Evolutionary conservation across 2,329 filamentous ascomycete genomes (phyloP).

Genomic region (Pseudogymnoascus pannorum): DNA sequence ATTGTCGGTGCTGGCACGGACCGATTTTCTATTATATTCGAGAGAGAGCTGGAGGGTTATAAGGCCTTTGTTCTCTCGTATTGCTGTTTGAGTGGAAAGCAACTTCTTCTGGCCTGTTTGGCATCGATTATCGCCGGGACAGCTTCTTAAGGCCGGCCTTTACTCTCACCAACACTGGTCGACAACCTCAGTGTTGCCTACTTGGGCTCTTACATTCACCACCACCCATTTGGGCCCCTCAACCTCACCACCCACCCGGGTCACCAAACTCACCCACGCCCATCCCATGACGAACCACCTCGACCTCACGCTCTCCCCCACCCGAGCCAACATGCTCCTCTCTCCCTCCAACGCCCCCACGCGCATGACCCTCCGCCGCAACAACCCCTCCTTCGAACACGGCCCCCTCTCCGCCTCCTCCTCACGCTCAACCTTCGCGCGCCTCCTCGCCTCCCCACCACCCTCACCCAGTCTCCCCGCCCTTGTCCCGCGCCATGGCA

Average conservation of each 20-base stretch:
- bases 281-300: constrained; percentile 26
- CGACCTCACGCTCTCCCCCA: constrained; percentile 31
- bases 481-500: constrained; percentile 57
- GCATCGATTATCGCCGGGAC: neutral
- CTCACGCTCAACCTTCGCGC: constrained; percentile 58
- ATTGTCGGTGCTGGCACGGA: neutral
- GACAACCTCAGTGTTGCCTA: too few species aligned
- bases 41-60: neutral
- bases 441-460: constrained; percentile 61
- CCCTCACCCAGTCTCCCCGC: constrained; percentile 64
- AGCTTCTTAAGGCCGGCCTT: too few species aligned
- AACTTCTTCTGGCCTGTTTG: neutral
- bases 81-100: neutral
- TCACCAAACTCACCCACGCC: neutral
- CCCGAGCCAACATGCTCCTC: constrained; percentile 31
- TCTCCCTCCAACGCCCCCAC: constrained; percentile 32
- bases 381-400: constrained; percentile 45
- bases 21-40: neutral
- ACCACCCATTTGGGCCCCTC: neutral
- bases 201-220: too few species aligned
- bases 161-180: too few species aligned
- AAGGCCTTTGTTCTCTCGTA: too few species aligned
- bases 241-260: neutral
- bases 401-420: constrained; percentile 51
- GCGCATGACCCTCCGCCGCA: constrained; percentile 52